These are phyloP conservation scores for Xerocomus amazonicus DNA, from an alignment of 1,284 basidiomycete species.

Conservation along the genomic window DNA sequence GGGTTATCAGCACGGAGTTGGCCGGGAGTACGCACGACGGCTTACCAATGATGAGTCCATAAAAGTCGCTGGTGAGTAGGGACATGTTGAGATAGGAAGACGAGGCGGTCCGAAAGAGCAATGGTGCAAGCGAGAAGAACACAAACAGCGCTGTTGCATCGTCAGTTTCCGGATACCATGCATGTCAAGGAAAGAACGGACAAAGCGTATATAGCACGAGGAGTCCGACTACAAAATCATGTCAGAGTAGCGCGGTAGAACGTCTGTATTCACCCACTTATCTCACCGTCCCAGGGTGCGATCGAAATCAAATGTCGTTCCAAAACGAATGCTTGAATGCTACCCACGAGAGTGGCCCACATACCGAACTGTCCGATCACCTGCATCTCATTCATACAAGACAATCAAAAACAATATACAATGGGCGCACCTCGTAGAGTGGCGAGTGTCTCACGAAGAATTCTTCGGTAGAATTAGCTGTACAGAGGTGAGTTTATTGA, in stretches of 20 bases:
- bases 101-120: conserved; percentile 78
- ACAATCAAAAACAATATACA: not conserved
- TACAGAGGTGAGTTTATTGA: not conserved
- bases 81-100: conserved; percentile 82
- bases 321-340: conserved; percentile 66
- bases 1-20: too few species aligned
- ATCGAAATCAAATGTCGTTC: conserved; percentile 63
- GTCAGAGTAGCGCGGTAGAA: not conserved
- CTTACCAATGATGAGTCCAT: conserved; percentile 75
- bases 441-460: conserved; percentile 77
- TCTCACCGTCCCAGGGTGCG: conserved; percentile 66
- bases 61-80: conserved; percentile 83
- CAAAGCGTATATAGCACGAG: conserved; percentile 64
- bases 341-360: conserved; percentile 76
- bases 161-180: conserved; percentile 10
- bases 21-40: conserved; percentile 4
- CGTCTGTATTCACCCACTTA: conserved; percentile 42
- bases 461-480: conserved; percentile 83
- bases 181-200: conserved; percentile 18
- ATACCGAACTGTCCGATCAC: conserved; percentile 82
- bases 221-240: conserved; percentile 53
- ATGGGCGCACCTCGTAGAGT: conserved; percentile 59
- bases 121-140: conserved; percentile 78
- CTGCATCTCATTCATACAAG: conserved; percentile 23
- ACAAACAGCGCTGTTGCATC: conserved; percentile 58